Evolutionary conservation across 2,329 filamentous ascomycete species (phyloP), one percentile per base, ranked within the genome.

Genomic region (Epichloe sibirici): DNA sequence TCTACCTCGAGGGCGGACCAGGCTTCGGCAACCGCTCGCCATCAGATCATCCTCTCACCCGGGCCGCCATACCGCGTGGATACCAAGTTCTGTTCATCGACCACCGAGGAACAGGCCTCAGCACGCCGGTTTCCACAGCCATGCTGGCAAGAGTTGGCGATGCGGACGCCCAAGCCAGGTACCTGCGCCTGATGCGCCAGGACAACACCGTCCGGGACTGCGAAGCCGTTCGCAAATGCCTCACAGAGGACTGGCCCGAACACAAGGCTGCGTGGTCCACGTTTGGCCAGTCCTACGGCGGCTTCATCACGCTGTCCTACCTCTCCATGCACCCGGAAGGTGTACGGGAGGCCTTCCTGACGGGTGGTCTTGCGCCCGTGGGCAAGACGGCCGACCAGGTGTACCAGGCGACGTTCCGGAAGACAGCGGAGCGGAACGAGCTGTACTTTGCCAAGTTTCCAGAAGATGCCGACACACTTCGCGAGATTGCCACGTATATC

Each of bases 271-370:
- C 84, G 64, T 96, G 90, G 91, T 86, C 83, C 53, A 78, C 93
- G 34, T 85, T 95, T 56, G 91, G 91, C 8, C 91, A 96, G 70
- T 90, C 85, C 15, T 97, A 95, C 66, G 91, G 91, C 40, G 91
- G 91, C 1, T 96, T 95, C 67, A 88, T 90, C 63, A 78, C 76
- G 47, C 74, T 89, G 37, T 91, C 86, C 7, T 97, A 96, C 66
- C 77, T 97, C 15, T 93, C 86, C 2, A 82, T 87, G 65, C 83
- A 80, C 59, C 88, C 88, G 0, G 78, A 89, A 53, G 86, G 86
- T 1, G 69, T 97, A 25, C 81, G 82, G 34, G 91, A 97, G 70
- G 81, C 82, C 25, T 97, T 95, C 64, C 75, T 90, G 37, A 88
- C 86, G 11, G 91, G 91, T 39, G 91, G 91, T 0, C 74, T 96